A percentile compares a stretch with the other conserved stretches of the same genome.
Conservation (phyloP, 2,329 filamentous ascomycete genomes). For the Diaporthe vaccinii region DNA sequence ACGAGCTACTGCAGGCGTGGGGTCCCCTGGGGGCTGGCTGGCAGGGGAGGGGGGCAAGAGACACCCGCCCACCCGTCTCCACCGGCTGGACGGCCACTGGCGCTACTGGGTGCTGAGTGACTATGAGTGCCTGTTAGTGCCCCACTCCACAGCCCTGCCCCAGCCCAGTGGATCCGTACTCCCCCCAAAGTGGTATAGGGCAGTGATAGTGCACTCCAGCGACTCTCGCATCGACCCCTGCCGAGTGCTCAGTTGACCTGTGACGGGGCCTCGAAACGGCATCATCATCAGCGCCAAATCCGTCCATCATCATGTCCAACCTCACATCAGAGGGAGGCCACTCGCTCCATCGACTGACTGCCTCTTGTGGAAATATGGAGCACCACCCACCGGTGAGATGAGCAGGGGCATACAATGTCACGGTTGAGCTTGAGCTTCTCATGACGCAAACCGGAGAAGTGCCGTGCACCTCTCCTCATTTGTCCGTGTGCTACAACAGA, state of each 20-base stretch:
- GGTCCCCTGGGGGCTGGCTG: not conserved
- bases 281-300: constrained; percentile 3
- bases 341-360: not conserved
- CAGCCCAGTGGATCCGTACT: constrained; percentile 15
- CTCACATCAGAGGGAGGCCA: not conserved
- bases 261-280: constrained; percentile 18
- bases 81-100: not conserved
- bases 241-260: constrained; percentile 24
- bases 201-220: not conserved
- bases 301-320: constrained; percentile 14
- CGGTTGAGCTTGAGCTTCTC: too few species aligned
- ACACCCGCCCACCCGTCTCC: not conserved
- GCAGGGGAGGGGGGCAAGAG: not conserved
- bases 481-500: not conserved
- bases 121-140: not conserved
- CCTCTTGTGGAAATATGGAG: not conserved
- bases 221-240: not conserved
- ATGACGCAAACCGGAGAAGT: not conserved
- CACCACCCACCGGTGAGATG: not conserved
- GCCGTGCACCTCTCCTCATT: not conserved
- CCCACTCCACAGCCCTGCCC: constrained; percentile 28
- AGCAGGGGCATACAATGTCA: not conserved
- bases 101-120: not conserved
- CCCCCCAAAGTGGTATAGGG: constrained; percentile 7
- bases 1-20: constrained; percentile 26